Evolutionary conservation across 2,329 filamentous ascomycete genomes (phyloP), one percentile per base, ranked within the genome.

Genomic region (Waltergamsia citrina): DNA sequence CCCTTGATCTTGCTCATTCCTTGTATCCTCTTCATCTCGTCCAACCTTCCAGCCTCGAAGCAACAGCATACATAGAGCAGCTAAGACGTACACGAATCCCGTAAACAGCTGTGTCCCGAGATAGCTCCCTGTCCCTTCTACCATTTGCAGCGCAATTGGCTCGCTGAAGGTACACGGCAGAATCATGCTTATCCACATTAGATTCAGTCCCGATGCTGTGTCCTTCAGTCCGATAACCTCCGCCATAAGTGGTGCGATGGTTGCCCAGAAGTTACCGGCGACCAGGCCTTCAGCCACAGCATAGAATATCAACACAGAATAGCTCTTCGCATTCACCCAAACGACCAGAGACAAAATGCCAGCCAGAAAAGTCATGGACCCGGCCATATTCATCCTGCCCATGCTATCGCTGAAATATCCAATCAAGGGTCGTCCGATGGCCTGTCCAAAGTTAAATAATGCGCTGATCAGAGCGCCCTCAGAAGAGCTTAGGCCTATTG

Each of bases 381-480:
- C 8, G 10, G 77, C 73, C 54, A 80, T 73, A 41, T 81, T 81
- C 42, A 83, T 65, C 2, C 76, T 60, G 3, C 78, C 77, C 20
- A 74, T 59, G 1, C 55, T 57, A 45, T 82, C 78, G 40, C 67
- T 73, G 44, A 74, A 72, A 47, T 77, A 74, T 1, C 78, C 78
- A 6, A 81, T 68, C 1, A 71, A 60, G 2, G 77, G 77, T 4
- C 78, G 59, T 0, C 69, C 71, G 12, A 73, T 34, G 1, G 63
- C 73, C 43, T 79, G 72, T 0, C 78, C 77, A 1, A 81, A 53
- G 42, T 79, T 82, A 33, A 82, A 56, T 7, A 81, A 44, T 0
- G 78, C 78, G 4, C 69, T 69, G n/a, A 79, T 63, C 25, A 76
- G 60, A 11, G 69, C 67, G 1, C 72, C 77, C 48, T 82, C 75